Conservation (phyloP, 73 alveolate species). For the Breviolum minutum region DNA sequence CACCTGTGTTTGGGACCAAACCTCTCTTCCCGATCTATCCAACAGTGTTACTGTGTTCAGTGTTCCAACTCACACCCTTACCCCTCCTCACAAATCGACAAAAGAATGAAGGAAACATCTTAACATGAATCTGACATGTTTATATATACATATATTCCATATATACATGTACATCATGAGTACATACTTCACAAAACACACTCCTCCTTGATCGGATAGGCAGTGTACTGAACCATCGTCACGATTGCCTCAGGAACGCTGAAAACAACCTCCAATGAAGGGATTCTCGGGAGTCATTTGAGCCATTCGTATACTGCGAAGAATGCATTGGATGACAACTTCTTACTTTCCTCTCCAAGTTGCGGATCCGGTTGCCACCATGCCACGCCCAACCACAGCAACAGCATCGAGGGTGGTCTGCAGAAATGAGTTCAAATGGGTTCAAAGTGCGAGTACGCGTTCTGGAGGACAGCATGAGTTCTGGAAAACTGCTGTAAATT, state of each 20-base stretch:
- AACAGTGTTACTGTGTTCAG: neutral
- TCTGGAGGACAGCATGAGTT: neutral
- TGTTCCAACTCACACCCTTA: neutral
- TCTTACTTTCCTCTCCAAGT: neutral
- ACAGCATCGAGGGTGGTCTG: constrained; percentile 67
- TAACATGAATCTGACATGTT: too few relatives aligned
- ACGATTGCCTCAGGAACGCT: neutral
- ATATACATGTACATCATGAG: neutral
- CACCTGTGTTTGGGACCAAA: too few relatives aligned
- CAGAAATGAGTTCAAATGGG: neutral
- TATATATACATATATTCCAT: too few relatives aligned
- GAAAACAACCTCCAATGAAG: neutral
- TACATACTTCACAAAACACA: neutral
- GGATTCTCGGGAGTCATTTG: neutral
- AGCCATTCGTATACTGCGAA: neutral
- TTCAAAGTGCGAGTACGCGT: neutral
- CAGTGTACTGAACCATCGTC: constrained; percentile 58
- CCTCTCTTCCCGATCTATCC: neutral
- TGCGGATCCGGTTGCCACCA: constrained; percentile 70
- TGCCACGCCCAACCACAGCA: constrained; percentile 82
- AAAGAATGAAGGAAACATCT: too few relatives aligned
- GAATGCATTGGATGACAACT: too few relatives aligned
- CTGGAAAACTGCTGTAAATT: neutral
- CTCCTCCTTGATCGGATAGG: constrained; percentile 79
- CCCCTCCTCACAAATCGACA: too few relatives aligned